phyloP scores from a whole-genome alignment of 768 basidiomycete species.

The Suillus spraguei region DNA sequence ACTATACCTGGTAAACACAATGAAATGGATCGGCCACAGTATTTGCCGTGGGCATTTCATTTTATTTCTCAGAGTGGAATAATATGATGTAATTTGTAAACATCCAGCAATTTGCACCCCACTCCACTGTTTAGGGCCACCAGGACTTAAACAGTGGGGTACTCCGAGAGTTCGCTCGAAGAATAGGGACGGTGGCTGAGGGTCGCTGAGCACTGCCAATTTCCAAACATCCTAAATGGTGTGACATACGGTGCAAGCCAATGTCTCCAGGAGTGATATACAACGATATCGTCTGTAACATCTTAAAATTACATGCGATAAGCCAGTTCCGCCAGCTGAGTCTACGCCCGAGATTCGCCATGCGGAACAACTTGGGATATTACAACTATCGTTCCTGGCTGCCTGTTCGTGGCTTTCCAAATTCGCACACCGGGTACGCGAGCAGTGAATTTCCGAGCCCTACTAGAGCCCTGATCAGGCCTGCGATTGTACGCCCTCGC shows the following conservation, averaged over 20 bases:
- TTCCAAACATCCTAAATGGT: neutral
- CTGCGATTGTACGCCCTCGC: neutral
- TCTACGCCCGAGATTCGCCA: neutral
- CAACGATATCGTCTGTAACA: neutral
- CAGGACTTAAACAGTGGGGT: constrained; percentile 42
- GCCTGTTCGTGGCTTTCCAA: neutral
- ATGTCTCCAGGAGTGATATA: neutral
- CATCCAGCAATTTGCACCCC: constrained; percentile 50
- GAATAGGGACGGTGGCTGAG: constrained; percentile 40
- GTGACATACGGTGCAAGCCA: neutral
- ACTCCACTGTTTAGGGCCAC: constrained; percentile 43
- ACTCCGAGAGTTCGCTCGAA: constrained; percentile 48
- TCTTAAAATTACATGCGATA: neutral
- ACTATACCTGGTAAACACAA: constrained; percentile 53
- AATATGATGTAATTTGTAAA: neutral
- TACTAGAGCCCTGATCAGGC: neutral
- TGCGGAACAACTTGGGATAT: neutral
- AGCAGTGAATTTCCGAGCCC: neutral
- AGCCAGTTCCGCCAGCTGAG: neutral
- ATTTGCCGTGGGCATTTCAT: constrained; percentile 38
- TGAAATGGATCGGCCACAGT: constrained; percentile 55
- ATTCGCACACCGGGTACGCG: neutral
- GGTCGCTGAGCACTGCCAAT: neutral
- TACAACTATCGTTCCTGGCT: neutral
- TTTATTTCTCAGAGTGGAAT: constrained; percentile 1